phyloP scores from a whole-genome alignment of 2,329 filamentous ascomycete species.

The Aspergillus melleus region DNA sequence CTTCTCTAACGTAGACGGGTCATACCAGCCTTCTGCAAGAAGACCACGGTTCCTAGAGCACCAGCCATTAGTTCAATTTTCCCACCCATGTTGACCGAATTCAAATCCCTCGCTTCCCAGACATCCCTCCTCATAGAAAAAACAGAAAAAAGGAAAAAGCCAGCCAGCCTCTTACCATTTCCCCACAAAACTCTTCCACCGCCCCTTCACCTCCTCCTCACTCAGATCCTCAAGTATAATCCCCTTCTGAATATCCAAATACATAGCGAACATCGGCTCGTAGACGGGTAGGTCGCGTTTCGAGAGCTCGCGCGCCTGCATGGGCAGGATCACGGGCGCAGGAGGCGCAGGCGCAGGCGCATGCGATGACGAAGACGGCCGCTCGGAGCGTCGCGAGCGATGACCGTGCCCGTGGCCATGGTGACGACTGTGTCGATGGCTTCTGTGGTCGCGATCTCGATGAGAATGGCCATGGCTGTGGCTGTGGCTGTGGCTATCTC shows the following conservation, averaged over 20 bases:
- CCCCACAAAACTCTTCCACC: conserved; percentile 90
- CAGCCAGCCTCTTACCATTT: conserved; percentile 66
- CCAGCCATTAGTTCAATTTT: conserved; percentile 43
- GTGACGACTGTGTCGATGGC: conserved; percentile 7
- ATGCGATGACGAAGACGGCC: conserved; percentile 3
- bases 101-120: not conserved
- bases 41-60: conserved; percentile 74
- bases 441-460: not conserved
- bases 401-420: conserved; percentile 7
- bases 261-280: conserved; percentile 74
- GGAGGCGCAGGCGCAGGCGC: not conserved
- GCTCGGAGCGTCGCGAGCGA: not conserved
- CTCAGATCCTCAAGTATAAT: conserved; percentile 67
- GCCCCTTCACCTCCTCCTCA: conserved; percentile 72
- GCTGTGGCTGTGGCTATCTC: conserved; percentile 6
- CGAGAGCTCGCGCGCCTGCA: conserved; percentile 63
- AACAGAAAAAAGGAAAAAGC: conserved; percentile 3
- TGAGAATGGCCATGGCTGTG: conserved; percentile 5
- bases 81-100: not conserved
- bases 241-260: conserved; percentile 84
- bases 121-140: not conserved
- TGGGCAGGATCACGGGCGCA: conserved; percentile 57
- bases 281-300: conserved; percentile 69
- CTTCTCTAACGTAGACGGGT: conserved; percentile 67
- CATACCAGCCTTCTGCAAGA: conserved; percentile 90